Conservation (phyloP, 306 rosid species). For the Sechiopsis laciniata region DNA sequence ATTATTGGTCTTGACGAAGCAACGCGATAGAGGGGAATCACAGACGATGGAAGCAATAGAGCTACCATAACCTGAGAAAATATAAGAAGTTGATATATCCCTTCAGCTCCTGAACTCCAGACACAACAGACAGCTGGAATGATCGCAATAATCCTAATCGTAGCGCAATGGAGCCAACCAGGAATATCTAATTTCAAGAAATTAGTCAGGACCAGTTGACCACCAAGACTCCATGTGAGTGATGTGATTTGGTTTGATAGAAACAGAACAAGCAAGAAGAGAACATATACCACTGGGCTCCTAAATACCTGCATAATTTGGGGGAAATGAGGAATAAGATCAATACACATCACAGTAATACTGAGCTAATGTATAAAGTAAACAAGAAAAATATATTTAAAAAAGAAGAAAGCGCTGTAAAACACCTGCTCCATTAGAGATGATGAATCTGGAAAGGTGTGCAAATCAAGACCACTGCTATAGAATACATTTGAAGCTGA, state of each 20-base stretch:
- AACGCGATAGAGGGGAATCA: constrained; percentile 83
- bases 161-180: constrained; percentile 90
- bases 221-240: constrained; percentile 74
- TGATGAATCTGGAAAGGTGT: constrained; percentile 68
- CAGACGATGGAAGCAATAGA: constrained; percentile 77
- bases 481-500: constrained; percentile 61
- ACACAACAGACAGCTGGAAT: constrained; percentile 83
- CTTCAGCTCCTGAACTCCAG: constrained; percentile 92
- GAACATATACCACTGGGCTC: constrained; percentile 52
- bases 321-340: constrained; percentile 21
- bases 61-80: constrained; percentile 81
- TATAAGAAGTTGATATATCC: constrained; percentile 57
- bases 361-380: neutral
- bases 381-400: neutral
- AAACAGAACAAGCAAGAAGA: constrained; percentile 59
- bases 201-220: constrained; percentile 58
- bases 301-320: constrained; percentile 53
- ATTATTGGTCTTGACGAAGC: constrained; percentile 77
- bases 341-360: constrained; percentile 21
- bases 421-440: constrained; percentile 76
- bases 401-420: constrained; percentile 18
- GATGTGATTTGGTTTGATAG: constrained; percentile 67
- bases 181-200: constrained; percentile 83
- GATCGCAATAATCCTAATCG: constrained; percentile 74
- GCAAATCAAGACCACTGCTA: constrained; percentile 53